phyloP scores from a whole-genome alignment of 2,329 filamentous ascomycete species.

The Trichoderma gracile region DNA sequence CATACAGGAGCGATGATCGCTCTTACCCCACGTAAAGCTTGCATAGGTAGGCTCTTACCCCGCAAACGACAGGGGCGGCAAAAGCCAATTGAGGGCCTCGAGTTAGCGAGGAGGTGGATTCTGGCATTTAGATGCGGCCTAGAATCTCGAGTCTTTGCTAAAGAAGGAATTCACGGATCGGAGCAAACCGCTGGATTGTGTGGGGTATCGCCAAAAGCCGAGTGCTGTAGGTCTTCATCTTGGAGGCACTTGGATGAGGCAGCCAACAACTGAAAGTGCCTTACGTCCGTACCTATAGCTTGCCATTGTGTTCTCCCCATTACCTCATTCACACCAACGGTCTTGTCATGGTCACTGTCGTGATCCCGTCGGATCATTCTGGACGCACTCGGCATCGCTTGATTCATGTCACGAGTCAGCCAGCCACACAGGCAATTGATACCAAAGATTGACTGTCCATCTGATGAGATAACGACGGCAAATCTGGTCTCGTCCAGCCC shows the following conservation, averaged over 20 bases:
- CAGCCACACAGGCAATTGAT: not conserved
- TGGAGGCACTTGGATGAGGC: not conserved
- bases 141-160: not conserved
- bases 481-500: not conserved
- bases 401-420: constrained; percentile 1
- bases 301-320: too few relatives aligned
- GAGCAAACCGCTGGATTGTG: not conserved
- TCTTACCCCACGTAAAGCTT: constrained; percentile 2
- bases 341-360: not conserved
- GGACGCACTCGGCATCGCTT: not conserved
- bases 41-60: constrained; percentile 13
- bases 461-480: not conserved
- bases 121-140: not conserved
- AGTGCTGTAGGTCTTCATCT: not conserved
- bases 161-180: constrained; percentile 2
- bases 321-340: too few relatives aligned
- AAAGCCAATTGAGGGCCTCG: constrained; percentile 12
- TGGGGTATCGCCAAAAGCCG: not conserved
- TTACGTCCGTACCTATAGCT: too few relatives aligned
- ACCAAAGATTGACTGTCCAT: too few relatives aligned
- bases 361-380: not conserved
- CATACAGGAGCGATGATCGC: not conserved
- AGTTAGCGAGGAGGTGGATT: not conserved
- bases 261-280: too few relatives aligned
- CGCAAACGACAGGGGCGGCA: constrained; percentile 15